These are phyloP conservation scores for Skeletonema marinoi DNA, from an alignment of 108 stramenopile genomes.

Conservation along the genomic window DNA sequence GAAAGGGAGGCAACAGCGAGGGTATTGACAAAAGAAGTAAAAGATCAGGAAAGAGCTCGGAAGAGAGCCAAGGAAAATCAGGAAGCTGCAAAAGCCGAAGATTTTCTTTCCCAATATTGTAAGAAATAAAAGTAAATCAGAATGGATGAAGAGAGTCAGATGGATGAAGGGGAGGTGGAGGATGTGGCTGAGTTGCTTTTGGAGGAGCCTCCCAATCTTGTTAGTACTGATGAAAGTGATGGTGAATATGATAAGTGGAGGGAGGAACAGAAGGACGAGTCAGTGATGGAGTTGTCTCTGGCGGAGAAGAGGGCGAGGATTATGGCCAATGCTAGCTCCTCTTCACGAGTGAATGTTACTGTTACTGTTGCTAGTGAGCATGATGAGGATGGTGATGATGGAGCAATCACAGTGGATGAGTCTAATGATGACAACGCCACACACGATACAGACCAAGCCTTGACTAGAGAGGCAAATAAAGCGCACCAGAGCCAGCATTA, in stretches of 20 bases:
- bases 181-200: background rate
- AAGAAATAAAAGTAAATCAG: no score
- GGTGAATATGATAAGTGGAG: background rate
- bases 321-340: background rate
- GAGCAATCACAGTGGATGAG: background rate
- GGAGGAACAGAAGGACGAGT: background rate
- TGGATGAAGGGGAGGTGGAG: conserved; percentile 3
- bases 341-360: background rate
- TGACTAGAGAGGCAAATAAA: no score
- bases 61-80: no score
- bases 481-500: no score
- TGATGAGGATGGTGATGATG: background rate
- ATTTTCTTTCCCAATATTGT: no score
- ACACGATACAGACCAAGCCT: no score
- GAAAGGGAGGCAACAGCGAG: no score
- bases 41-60: no score
- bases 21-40: no score
- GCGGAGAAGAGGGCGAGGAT: conserved; percentile 1
- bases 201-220: conserved; percentile 4
- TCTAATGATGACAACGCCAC: no score
- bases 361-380: background rate
- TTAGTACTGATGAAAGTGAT: background rate
- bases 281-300: background rate
- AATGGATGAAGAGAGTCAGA: background rate
- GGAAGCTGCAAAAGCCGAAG: no score